A percentile compares a stretch with the other conserved stretches of the same genome.
Evolutionary conservation across 2,329 filamentous ascomycete genomes (phyloP).

Genomic region (Colletotrichum sojae): DNA sequence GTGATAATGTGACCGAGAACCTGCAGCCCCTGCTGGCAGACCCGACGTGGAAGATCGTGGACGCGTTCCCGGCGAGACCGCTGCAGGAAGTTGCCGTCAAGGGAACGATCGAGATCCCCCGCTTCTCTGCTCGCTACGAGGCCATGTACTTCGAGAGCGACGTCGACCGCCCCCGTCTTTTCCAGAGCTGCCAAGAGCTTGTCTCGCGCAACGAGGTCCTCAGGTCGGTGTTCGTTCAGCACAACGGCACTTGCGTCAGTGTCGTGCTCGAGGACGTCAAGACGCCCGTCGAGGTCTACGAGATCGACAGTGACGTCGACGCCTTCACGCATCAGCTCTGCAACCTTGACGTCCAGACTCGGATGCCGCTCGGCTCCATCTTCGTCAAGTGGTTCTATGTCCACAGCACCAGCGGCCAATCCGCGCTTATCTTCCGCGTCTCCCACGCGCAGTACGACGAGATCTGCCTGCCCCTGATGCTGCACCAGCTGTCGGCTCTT

Average conservation of each 20-base stretch:
- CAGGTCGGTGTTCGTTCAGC: conserved; percentile 74
- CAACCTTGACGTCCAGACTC: conserved; percentile 67
- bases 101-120: conserved; percentile 69
- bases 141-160: conserved; percentile 71
- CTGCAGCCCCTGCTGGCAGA: conserved; percentile 67
- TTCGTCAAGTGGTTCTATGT: conserved; percentile 74
- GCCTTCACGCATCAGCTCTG: conserved; percentile 68
- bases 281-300: conserved; percentile 65
- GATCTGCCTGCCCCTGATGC: conserved; percentile 74
- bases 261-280: conserved; percentile 71
- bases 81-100: conserved; percentile 72
- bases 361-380: conserved; percentile 70
- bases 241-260: conserved; percentile 64
- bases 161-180: conserved; percentile 64
- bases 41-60: conserved; percentile 64
- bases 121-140: conserved; percentile 75
- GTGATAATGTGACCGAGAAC: conserved; percentile 52
- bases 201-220: conserved; percentile 75
- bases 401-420: conserved; percentile 49
- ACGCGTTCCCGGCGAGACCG: conserved; percentile 71
- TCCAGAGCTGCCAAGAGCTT: conserved; percentile 66
- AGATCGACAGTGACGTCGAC: conserved; percentile 65
- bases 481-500: conserved; percentile 71
- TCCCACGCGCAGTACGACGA: conserved; percentile 81
- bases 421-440: conserved; percentile 71